A percentile compares a stretch with the other conserved stretches of the same genome.
Conservation (phyloP, 345 rosid species). For the Pelargonium nanum region DNA sequence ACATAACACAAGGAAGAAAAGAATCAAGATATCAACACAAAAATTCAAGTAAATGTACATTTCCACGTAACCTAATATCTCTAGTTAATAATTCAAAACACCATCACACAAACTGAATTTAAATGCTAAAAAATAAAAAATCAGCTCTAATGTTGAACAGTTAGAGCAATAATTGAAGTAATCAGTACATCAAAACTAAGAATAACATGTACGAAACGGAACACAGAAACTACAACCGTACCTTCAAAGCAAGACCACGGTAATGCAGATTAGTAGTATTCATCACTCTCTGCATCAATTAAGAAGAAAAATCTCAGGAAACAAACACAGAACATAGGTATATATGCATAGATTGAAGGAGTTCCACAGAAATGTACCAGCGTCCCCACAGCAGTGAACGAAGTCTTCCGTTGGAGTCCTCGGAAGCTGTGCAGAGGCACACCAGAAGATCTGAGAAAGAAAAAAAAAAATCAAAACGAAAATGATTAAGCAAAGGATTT, state of each 20-base stretch:
- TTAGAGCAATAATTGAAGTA: not conserved
- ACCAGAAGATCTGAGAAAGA: constrained; percentile 40
- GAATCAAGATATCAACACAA: not conserved
- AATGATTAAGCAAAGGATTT: not conserved
- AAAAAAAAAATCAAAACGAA: not conserved
- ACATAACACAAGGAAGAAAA: too few relatives aligned
- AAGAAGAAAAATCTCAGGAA: constrained; percentile 3
- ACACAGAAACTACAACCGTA: constrained; percentile 10
- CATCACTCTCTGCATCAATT: constrained; percentile 34
- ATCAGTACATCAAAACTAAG: not conserved
- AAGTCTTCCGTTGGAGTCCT: constrained; percentile 24
- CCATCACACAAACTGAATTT: not conserved
- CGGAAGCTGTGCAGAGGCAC: constrained; percentile 36
- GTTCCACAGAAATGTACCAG: not conserved
- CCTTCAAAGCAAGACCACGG: constrained; percentile 38
- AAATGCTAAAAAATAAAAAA: too few relatives aligned
- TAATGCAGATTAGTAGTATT: constrained; percentile 19
- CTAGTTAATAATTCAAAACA: not conserved
- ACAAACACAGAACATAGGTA: not conserved
- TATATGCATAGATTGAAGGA: not conserved
- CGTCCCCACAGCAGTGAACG: not conserved
- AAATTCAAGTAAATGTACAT: not conserved
- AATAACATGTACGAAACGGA: not conserved
- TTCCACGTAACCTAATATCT: not conserved
- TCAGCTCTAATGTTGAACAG: not conserved